phyloP scores from a whole-genome alignment of 1,284 basidiomycete genomes.

The Ganoderma boninense region DNA sequence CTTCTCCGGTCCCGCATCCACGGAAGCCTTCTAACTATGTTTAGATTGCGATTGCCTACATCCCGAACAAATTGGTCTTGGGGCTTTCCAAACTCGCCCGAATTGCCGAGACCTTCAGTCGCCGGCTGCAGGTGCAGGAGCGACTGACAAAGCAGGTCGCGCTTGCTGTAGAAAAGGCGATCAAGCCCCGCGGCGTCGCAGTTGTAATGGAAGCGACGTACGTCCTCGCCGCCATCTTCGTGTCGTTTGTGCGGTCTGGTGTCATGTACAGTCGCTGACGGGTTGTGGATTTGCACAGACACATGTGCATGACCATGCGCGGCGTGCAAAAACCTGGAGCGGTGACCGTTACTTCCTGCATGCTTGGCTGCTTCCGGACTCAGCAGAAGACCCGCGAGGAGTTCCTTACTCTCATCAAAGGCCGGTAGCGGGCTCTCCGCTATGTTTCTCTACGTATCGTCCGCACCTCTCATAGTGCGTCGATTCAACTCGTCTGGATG shows the following conservation, averaged over 20 bases:
- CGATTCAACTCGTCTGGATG: conserved; percentile 37
- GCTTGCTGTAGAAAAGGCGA: conserved; percentile 96
- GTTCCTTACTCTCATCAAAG: conserved; percentile 83
- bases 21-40: conserved; percentile 21
- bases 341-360: conserved; percentile 96
- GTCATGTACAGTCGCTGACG: conserved; percentile 17
- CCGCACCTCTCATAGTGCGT: conserved; percentile 5
- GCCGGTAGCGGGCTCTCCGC: conserved; percentile 41
- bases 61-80: conserved; percentile 95
- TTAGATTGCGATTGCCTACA: conserved; percentile 86
- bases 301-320: conserved; percentile 99
- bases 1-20: conserved; percentile 17
- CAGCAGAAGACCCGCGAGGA: conserved; percentile 99
- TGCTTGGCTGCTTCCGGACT: conserved; percentile 97
- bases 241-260: not conserved
- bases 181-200: conserved; percentile 96
- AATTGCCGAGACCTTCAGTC: conserved; percentile 97
- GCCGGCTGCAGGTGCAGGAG: conserved; percentile 97
- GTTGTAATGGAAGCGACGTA: conserved; percentile 99
- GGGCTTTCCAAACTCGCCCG: conserved; percentile 98
- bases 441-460: not conserved
- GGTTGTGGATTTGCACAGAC: conserved; percentile 56
- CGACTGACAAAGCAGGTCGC: conserved; percentile 98
- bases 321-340: conserved; percentile 99
- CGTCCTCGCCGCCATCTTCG: conserved; percentile 46